These are phyloP conservation scores for Boletus coccyginus DNA, from an alignment of 768 basidiomycete genomes.

Conservation along the genomic window DNA sequence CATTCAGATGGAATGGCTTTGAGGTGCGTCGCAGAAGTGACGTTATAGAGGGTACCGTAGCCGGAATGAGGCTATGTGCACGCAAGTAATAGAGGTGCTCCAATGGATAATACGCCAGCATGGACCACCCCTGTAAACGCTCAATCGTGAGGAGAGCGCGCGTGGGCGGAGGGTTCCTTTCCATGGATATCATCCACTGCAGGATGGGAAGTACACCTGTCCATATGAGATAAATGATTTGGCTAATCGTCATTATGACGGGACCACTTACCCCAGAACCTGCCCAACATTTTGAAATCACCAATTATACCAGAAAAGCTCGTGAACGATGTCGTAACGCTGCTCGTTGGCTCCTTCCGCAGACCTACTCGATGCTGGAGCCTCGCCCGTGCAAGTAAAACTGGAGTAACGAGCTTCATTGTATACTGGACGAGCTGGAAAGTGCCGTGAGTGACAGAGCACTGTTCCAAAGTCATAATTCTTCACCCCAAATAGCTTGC, in stretches of 20 bases:
- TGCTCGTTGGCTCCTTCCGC: constrained; percentile 50
- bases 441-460: background rate
- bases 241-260: background rate
- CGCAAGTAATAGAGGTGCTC: constrained; percentile 73
- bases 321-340: constrained; percentile 47
- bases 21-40: constrained; percentile 41
- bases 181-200: constrained; percentile 76
- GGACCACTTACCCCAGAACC: constrained; percentile 69
- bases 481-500: constrained; percentile 72
- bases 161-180: constrained; percentile 69
- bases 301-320: constrained; percentile 56
- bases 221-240: background rate
- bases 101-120: constrained; percentile 78
- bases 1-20: constrained; percentile 44
- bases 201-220: constrained; percentile 74
- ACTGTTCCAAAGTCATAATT: background rate
- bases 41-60: constrained; percentile 45
- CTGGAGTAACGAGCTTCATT: constrained; percentile 65
- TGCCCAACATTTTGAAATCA: constrained; percentile 71
- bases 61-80: constrained; percentile 58
- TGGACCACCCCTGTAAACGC: constrained; percentile 69
- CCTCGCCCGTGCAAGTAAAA: constrained; percentile 64
- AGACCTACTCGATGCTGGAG: constrained; percentile 66
- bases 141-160: constrained; percentile 71
- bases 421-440: constrained; percentile 69